These are phyloP conservation scores for Silene noctiflora DNA, from an alignment of 179 eudicot species.

Conservation along the genomic window DNA sequence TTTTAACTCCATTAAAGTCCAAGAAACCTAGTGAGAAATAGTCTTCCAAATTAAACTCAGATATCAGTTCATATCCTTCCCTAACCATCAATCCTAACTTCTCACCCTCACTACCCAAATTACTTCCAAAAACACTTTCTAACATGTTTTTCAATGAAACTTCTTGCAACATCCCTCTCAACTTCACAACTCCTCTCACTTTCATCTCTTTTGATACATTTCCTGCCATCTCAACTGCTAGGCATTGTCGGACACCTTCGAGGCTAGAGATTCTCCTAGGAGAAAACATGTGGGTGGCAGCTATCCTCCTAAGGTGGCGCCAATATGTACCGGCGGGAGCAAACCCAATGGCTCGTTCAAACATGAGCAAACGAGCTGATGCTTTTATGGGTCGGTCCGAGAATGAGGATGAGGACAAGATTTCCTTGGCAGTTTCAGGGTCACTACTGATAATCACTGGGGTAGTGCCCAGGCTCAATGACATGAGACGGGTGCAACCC, in stretches of 20 bases:
- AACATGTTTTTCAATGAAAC: slow-evolving; percentile 34
- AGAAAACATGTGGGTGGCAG: slow-evolving; percentile 38
- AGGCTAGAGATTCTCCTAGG: slow-evolving; percentile 35
- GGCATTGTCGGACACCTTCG: slow-evolving; percentile 28
- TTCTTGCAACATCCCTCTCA: slow-evolving; percentile 33
- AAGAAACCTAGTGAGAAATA: slow-evolving; percentile 32
- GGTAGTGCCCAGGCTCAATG: slow-evolving; percentile 39
- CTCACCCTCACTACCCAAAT: slow-evolving; percentile 27
- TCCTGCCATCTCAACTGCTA: slow-evolving; percentile 32
- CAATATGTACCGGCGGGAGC: slow-evolving; percentile 44
- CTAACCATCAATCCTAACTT: slow-evolving; percentile 34
- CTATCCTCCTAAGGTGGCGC: slow-evolving; percentile 42
- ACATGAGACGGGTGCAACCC: slow-evolving; percentile 38
- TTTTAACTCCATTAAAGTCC: slow-evolving; percentile 38
- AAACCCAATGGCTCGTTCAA: slow-evolving; percentile 50
- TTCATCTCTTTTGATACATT: slow-evolving; percentile 25
- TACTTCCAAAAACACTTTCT: slow-evolving; percentile 41
- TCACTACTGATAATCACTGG: slow-evolving; percentile 40
- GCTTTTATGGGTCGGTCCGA: slow-evolving; percentile 44
- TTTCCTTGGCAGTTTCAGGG: slow-evolving; percentile 46
- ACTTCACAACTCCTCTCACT: slow-evolving; percentile 23
- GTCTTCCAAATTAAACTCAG: slow-evolving; percentile 39
- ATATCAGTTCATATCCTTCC: slow-evolving; percentile 45
- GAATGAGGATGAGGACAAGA: slow-evolving; percentile 39
- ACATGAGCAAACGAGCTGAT: slow-evolving; percentile 40